phyloP scores from a whole-genome alignment of 345 rosid genomes.

The Arabis alpina region DNA sequence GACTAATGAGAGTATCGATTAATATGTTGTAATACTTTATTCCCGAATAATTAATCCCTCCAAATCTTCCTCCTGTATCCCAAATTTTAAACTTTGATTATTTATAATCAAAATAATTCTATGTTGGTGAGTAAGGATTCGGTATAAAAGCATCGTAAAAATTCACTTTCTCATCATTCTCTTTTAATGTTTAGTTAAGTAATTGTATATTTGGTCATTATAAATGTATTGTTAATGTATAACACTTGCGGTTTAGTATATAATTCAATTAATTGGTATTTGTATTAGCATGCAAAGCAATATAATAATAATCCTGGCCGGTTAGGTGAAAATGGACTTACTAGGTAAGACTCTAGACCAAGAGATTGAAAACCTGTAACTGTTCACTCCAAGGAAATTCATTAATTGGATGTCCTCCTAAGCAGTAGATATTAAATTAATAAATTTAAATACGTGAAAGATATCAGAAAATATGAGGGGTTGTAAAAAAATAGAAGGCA shows the following conservation, averaged over 20 bases:
- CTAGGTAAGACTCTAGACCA: slow-evolving; percentile 76
- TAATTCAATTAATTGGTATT: neutral
- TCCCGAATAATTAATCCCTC: slow-evolving; percentile 57
- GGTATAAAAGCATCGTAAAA: too few species aligned
- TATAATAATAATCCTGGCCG: neutral
- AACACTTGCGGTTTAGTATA: neutral
- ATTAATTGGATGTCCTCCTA: slow-evolving; percentile 67
- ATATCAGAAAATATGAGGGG: neutral
- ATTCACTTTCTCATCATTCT: too few species aligned
- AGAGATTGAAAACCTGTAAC: slow-evolving; percentile 71
- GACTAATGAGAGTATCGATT: slow-evolving; percentile 54
- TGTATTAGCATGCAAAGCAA: neutral
- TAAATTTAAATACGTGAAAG: neutral
- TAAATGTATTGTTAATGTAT: too few species aligned
- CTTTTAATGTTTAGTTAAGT: too few species aligned
- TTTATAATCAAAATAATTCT: neutral
- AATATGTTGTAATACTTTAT: slow-evolving; percentile 57
- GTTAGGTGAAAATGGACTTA: slow-evolving; percentile 38
- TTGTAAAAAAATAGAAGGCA: neutral
- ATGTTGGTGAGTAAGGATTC: too few species aligned
- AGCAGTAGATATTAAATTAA: neutral
- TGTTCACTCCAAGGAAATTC: slow-evolving; percentile 57
- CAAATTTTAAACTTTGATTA: neutral
- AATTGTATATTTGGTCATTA: too few species aligned
- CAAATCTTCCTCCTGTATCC: slow-evolving; percentile 63